Percentiles rank a stretch among this genome's conserved stretches.
These are phyloP conservation scores for Fusarium equiseti DNA, from an alignment of 2,329 filamentous ascomycete genomes.

Conservation along the genomic window DNA sequence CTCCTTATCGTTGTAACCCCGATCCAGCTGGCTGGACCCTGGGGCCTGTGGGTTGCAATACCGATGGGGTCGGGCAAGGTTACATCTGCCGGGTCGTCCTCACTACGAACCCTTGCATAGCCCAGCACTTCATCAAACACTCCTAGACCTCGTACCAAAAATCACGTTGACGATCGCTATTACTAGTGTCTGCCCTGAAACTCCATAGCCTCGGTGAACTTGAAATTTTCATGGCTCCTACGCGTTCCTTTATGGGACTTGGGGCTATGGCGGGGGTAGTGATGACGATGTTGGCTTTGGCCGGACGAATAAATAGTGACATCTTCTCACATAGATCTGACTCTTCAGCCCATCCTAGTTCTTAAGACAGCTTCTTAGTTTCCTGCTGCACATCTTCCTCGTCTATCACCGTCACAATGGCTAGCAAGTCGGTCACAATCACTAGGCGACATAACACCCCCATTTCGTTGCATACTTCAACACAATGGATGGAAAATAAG, in stretches of 20 bases:
- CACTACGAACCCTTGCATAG: slow-evolving; percentile 2
- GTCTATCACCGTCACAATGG: not conserved
- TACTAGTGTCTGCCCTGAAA: slow-evolving; percentile 18
- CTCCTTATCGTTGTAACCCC: slow-evolving; percentile 1
- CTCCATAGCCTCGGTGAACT: slow-evolving; percentile 13
- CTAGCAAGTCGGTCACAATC: slow-evolving; percentile 18
- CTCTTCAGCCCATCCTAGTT: not conserved
- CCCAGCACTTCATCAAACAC: not conserved
- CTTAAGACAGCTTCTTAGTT: not conserved
- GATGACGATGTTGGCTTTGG: slow-evolving; percentile 1
- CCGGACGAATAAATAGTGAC: slow-evolving; percentile 19
- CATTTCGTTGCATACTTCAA: not conserved
- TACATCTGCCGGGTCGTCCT: slow-evolving; percentile 7
- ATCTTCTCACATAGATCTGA: not conserved
- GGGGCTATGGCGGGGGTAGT: not conserved
- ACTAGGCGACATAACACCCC: slow-evolving; percentile 13
- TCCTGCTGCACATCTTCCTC: not conserved
- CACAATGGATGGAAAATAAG: not conserved
- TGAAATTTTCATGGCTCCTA: not conserved
- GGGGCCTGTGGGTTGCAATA: not conserved
- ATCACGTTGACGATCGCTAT: slow-evolving; percentile 11
- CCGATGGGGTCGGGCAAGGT: not conserved
- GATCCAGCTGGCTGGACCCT: slow-evolving; percentile 2
- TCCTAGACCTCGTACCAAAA: not conserved
- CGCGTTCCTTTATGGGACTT: not conserved